Evolutionary conservation across 139 green algal genomes (phyloP), one percentile per base, ranked within the genome.

Genomic region (Haematococcus sp.): DNA sequence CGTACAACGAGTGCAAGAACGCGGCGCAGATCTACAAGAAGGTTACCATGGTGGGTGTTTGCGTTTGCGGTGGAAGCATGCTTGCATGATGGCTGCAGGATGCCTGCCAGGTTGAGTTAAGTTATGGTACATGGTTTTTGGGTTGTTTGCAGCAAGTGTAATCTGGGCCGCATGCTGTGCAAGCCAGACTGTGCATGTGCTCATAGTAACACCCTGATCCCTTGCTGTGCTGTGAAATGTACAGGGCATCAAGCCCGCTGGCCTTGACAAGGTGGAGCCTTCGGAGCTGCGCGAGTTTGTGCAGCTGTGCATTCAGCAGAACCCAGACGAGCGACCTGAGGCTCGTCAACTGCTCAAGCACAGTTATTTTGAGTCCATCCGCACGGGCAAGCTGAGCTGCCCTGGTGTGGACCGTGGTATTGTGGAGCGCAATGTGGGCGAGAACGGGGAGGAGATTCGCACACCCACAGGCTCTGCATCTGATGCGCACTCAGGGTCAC

Each of bases 21-120:
- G 90, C 96, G 16, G 96, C 96, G 11, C 95, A 99, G 88, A 98
- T 99, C 70, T 99, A 97, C 87, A 95, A 96, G 76, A 97, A 98
- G 74, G 95, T 99, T 46, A 95, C 89, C 15, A 77, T 90, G 84
- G 90, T 94, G 70, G 27, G 86, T 74, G 23, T 74, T 13, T 19
- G 61, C 9, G 40, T 55, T 20, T 19, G 22, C 33, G 17, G 46
- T 23, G 1, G 35, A 2, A 3, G 28, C 9, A 20, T 71, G 71
- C 17, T 16, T 20, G 16, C 16, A 32, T 17, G n/a, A 3, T 23
- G 9, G 74, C 28, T 67, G 61, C 55, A 83, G 59, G 74, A 17
- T 55, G 46, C 15, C 46, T 55, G n/a, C n/a, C n/a, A n/a, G n/a
- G n/a, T n/a, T n/a, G n/a, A n/a, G n/a, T n/a, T n/a, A n/a, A n/a